Percentiles rank a stretch among this genome's conserved stretches.
Evolutionary conservation across 139 green algal species (phyloP).

Genomic region (Chlorella sp.): DNA sequence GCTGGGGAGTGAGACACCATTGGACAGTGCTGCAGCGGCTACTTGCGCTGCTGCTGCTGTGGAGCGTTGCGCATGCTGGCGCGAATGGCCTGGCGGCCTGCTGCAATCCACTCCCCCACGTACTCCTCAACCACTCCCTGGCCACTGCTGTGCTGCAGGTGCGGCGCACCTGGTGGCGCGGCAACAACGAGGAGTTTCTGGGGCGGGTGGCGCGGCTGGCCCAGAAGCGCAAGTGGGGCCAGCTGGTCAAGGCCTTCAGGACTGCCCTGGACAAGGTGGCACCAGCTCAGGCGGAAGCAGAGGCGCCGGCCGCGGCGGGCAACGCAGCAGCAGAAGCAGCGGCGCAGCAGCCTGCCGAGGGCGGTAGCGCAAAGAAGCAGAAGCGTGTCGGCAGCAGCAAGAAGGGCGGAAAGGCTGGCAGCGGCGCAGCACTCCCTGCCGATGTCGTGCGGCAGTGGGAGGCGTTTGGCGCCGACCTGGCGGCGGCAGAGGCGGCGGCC

Average conservation of each 20-base stretch:
- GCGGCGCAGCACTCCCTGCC: not conserved
- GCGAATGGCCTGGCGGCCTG: not conserved
- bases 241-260: conserved; percentile 88
- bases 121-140: not conserved
- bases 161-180: conserved; percentile 57
- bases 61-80: not conserved
- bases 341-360: not conserved
- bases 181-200: conserved; percentile 91
- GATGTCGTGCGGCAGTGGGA: conserved; percentile 63
- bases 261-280: conserved; percentile 67
- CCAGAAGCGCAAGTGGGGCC: conserved; percentile 84
- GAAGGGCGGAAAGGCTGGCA: not conserved
- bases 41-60: not conserved
- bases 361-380: conserved; percentile 7
- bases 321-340: conserved; percentile 4
- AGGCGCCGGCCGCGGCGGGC: not conserved
- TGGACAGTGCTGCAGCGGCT: too few species aligned
- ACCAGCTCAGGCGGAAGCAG: not conserved
- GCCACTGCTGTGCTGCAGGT: conserved; percentile 5
- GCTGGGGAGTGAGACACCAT: too few species aligned
- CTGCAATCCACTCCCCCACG: not conserved
- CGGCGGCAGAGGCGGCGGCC: conserved; percentile 71
- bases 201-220: conserved; percentile 69
- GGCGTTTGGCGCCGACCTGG: conserved; percentile 73
- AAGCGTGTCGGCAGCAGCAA: not conserved